Evolutionary conservation across 768 basidiomycete genomes (phyloP).

Genomic region (Boletus tomentosulus): DNA sequence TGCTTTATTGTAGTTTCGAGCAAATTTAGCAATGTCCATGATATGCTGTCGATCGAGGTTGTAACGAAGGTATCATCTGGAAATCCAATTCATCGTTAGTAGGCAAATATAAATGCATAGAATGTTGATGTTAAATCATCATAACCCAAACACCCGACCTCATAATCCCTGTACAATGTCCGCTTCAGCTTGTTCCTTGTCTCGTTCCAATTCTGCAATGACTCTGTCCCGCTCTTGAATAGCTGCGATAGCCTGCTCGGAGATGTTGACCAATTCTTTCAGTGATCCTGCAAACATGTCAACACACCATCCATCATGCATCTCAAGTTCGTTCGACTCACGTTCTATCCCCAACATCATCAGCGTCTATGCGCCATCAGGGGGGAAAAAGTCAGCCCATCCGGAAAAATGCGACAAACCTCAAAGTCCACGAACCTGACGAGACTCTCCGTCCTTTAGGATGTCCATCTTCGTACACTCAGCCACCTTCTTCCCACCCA

Average conservation of each 20-base stretch:
- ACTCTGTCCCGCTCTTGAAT: constrained; percentile 30
- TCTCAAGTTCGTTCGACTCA: constrained; percentile 20
- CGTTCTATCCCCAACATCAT: constrained; percentile 46
- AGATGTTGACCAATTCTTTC: constrained; percentile 29
- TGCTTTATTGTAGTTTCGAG: too few species aligned
- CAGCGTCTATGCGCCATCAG: constrained; percentile 30
- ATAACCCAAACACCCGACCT: too few species aligned
- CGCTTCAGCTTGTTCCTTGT: constrained; percentile 4
- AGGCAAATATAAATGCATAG: too few species aligned
- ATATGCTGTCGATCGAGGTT: too few species aligned
- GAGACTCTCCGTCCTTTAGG: constrained; percentile 39
- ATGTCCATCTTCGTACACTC: constrained; percentile 38
- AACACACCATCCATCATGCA: neutral
- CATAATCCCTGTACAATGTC: neutral
- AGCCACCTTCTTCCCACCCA: constrained; percentile 31
- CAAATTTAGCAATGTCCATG: too few species aligned
- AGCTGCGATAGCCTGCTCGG: constrained; percentile 31
- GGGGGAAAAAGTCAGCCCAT: neutral
- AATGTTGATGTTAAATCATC: too few species aligned
- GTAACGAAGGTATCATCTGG: too few species aligned
- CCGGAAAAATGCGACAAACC: neutral
- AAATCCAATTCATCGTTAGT: too few species aligned
- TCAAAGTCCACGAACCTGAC: constrained; percentile 33
- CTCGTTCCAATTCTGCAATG: constrained; percentile 6
- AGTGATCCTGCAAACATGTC: constrained; percentile 27